Evolutionary conservation across 2,329 filamentous ascomycete species (phyloP), one percentile per base, ranked within the genome.

Genomic region (Phialocephala subalpina): DNA sequence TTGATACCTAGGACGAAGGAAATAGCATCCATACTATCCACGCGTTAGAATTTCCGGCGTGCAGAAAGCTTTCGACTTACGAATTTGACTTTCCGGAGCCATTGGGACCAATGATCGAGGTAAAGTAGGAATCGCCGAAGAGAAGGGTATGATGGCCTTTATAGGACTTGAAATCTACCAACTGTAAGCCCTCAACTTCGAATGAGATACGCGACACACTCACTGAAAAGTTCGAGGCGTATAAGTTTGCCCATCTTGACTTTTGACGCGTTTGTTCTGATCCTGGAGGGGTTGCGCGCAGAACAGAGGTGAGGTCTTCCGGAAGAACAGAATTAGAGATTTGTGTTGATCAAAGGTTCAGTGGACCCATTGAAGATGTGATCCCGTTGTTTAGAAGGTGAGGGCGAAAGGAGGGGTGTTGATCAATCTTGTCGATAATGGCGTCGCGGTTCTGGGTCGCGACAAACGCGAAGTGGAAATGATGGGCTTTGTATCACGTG

Each of bases 81-180:
- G 94, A 97, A 79, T 99, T 99, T 22, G 96, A 99, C 81, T 99
- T 99, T 71, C 96, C 96, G 40, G 96, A 98, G 83, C 96, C 96
- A 94, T 99, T 99, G 78, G 96, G 96, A 6, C 97, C 96, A 77
- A 99, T 98, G 77, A 99, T 97, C 49, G 96, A 99, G 58, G 96
- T 99, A 80, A 99, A 99, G 81, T 97, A 98, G 1, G 94, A 97
- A 82, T 99, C 95, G 76, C 95, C 95, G 75, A 99, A 97, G 61
- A 97, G 88, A 53, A 99, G 88, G 67, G 88, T 90, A 82, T 99
- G 96, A 75, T 97, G 94, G 65, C 94, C 96, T 80, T 97, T 97
- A 84, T 99, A 99, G 74, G 96, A 98, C 83, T 99, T 99, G 89
- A 99, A 99, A 83, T 99, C 92, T 96, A 65, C 49, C 16, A 16